Base-by-base conservation (phyloP, 1,284 basidiomycete genomes). In the Malassezia brasiliensis region DNA sequence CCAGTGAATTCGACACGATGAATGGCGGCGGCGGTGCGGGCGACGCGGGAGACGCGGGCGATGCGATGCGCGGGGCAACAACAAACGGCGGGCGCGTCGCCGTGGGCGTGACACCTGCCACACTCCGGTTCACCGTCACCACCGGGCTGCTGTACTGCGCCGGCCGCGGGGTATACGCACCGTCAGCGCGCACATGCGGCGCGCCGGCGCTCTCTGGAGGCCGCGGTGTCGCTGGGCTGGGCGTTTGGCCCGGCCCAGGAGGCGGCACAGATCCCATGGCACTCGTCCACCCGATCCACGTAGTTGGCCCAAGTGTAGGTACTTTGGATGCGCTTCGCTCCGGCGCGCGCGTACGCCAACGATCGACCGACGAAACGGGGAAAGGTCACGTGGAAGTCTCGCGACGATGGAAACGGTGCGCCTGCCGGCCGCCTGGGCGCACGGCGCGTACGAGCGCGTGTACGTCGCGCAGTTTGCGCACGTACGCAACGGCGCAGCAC, bases 1-100 rank as follows among this genome's bases (percentile, higher is more conserved):
- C 55, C 5, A 57, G 50, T 6, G 45, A 30, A 32, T 57, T 57
- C n/a, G 55, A 57, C 10, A 57, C 42, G 35, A 57, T 57, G 37
- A 57, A 57, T n/a, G 55, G 55, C 12, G 55, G 55, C 12, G 17
- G n/a, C 5, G 28, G 9, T 3, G 34, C 22, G 17, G 37, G 14
- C 31, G 37, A 4, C 30, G 45, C 17, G n/a, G n/a, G n/a, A n/a
- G n/a, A n/a, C 25, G 14, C 17, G 17, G 28, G 22, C 45, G 38
- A 15, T 20, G 20, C 17, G 1, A 12, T 10, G 15, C 15, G 52
- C 30, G 37, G 19, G 11, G 20, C 19, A 19, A 14, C 25, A 17
- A 25, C 14, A 10, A 10, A 14, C 47, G 31, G 40, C 22, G 38
- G 38, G 15, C 28, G 41, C 31, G 35, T 14, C 20, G 11, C 31